phyloP scores from a whole-genome alignment of 1,284 basidiomycete genomes.

The Fomitopsis schrenkii region DNA sequence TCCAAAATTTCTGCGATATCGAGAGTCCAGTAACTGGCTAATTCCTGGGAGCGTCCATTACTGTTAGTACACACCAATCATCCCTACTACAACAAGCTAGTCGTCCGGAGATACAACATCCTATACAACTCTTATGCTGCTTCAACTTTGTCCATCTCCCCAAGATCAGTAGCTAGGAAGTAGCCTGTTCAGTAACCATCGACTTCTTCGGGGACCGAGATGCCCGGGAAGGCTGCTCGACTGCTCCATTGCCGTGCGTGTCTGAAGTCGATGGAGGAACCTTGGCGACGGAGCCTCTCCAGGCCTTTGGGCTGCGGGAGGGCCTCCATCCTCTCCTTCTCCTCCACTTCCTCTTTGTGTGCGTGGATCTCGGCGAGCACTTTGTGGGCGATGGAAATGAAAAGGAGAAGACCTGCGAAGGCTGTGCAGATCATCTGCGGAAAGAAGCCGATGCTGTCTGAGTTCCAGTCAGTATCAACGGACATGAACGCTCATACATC shows the following conservation, averaged over 20 bases:
- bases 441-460: slow-evolving; percentile 52
- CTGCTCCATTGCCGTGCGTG: slow-evolving; percentile 4
- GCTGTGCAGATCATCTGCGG: slow-evolving; percentile 48
- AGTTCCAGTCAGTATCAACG: neutral
- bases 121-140: no score
- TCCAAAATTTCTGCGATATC: neutral
- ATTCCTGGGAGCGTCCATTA: neutral
- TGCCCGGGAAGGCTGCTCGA: neutral
- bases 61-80: neutral
- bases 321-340: neutral
- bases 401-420: slow-evolving; percentile 35
- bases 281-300: slow-evolving; percentile 5
- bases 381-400: slow-evolving; percentile 37
- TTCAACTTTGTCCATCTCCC: neutral
- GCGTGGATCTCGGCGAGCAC: slow-evolving; percentile 28
- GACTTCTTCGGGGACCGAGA: neutral
- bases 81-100: neutral
- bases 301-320: slow-evolving; percentile 1
- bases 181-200: neutral
- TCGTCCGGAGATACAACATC: neutral
- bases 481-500: no score
- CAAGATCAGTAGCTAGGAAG: neutral
- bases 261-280: slow-evolving; percentile 8
- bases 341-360: neutral
- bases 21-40: neutral